These are phyloP conservation scores for Spergularia azorica DNA, from an alignment of 179 eudicot genomes.

Conservation along the genomic window DNA sequence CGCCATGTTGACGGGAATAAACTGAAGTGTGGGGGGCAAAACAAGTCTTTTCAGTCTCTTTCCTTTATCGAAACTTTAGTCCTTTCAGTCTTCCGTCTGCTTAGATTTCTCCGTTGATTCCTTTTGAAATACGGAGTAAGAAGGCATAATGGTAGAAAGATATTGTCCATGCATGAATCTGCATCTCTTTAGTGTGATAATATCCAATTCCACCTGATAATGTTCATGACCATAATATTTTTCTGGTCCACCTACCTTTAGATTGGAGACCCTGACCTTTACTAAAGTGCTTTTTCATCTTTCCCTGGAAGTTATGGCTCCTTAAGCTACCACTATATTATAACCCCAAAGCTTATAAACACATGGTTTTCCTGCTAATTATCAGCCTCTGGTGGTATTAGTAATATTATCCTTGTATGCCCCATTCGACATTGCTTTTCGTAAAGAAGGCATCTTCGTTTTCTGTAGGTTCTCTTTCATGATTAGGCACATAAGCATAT, in stretches of 20 bases:
- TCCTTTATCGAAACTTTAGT: too few species aligned
- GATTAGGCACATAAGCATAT: constrained; percentile 6
- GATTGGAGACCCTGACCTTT: constrained; percentile 19
- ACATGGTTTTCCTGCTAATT: constrained; percentile 7
- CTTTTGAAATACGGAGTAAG: constrained; percentile 14
- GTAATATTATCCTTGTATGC: not conserved
- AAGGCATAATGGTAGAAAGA: not conserved
- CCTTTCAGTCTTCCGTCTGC: not conserved
- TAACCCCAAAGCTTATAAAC: not conserved
- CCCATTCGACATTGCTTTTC: not conserved
- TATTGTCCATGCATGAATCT: constrained; percentile 12
- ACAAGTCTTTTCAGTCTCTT: not conserved
- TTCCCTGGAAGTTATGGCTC: constrained; percentile 6
- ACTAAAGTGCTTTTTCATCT: constrained; percentile 9
- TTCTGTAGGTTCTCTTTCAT: not conserved
- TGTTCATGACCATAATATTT: constrained; percentile 7
- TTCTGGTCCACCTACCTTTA: constrained; percentile 22
- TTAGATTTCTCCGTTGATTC: not conserved
- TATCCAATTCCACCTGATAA: not conserved
- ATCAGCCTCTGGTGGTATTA: not conserved
- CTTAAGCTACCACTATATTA: not conserved
- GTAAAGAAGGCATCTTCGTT: constrained; percentile 11
- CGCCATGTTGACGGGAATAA: not conserved
- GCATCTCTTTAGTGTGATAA: constrained; percentile 3
- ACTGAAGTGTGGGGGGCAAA: constrained; percentile 8